Conservation (phyloP, 2,329 filamentous ascomycete genomes). For the Capronia epimyces region DNA sequence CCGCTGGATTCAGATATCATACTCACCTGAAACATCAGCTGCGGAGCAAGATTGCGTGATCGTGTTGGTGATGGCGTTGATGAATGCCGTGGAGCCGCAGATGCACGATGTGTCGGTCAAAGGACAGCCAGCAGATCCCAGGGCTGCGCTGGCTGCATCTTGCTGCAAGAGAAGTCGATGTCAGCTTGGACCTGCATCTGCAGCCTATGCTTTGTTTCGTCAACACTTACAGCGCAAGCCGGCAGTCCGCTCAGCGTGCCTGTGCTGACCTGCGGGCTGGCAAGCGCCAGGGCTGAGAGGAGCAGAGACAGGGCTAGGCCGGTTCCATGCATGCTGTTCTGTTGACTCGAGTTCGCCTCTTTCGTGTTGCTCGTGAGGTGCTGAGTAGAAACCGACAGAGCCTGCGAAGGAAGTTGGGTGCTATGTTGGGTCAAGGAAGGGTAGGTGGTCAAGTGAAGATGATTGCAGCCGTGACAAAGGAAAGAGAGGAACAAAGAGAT, state of each 20-base stretch:
- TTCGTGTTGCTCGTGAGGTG: too few relatives aligned
- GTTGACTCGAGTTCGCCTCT: not conserved
- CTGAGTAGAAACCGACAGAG: not conserved
- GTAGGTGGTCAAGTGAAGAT: not conserved
- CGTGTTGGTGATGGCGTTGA: conserved; percentile 19
- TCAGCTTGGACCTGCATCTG: not conserved
- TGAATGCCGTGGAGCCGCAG: conserved; percentile 18
- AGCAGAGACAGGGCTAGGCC: conserved; percentile 9
- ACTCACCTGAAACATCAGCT: conserved; percentile 16
- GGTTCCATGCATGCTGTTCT: conserved; percentile 10
- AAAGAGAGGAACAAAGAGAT: not conserved
- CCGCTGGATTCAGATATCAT: not conserved
- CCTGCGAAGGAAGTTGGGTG: not conserved
- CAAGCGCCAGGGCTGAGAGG: conserved; percentile 9
- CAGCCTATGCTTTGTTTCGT: not conserved
- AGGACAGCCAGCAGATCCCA: conserved; percentile 15
- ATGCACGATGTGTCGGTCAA: conserved; percentile 16
- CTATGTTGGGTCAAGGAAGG: not conserved
- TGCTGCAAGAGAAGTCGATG: conserved; percentile 6
- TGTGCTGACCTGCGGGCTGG: conserved; percentile 15
- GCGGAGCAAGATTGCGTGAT: conserved; percentile 15
- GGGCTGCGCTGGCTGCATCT: conserved; percentile 14
- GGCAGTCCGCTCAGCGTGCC: conserved; percentile 16
- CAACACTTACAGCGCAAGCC: conserved; percentile 21
- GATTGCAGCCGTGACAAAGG: not conserved